Base-by-base conservation (phyloP, 2,329 filamentous ascomycete species). In the Akanthomyces uredinophilus region DNA sequence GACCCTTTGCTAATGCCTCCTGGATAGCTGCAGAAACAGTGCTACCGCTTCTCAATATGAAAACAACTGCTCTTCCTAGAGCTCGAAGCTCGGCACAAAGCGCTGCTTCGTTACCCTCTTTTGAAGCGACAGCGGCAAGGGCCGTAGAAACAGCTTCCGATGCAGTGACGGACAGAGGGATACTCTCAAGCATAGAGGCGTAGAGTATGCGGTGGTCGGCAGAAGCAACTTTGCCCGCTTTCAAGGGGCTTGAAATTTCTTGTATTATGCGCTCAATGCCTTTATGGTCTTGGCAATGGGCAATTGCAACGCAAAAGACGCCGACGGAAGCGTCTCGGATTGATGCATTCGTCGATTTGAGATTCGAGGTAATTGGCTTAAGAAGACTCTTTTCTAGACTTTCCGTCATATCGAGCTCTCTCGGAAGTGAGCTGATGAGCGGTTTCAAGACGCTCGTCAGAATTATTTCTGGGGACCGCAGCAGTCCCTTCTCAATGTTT, bases 401-500 rank as follows among this genome's bases (percentile, higher is more conserved):
- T 43, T 86, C 83, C 10, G 94, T 94, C 20, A 98, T 81, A 69
- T 99, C 94, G 68, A 95, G 82, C 6, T 79, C 78, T 32, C 78
- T 71, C 1, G 92, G 87, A 7, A 99, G 78, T 32, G 91, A 85
- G 10, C 81, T 74, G 63, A 96, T 81, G 51, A 98, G 80, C 14
- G 89, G 86, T 6, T 88, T 84, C 55, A 98, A 78, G 27, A 97
- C 81, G 65, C 92, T 89, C 68, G 89, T 87, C 32, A 98, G 79
- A 16, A 96, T 87, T 49, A 97, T 88, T 75, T 99, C 95, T 1
- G 95, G 96, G 8, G 94, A 89, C 71, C 96, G 85, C 51, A 99
- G 78, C 61, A 99, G 82, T 6, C 90, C 88, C 76, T 96, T 97
- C 71, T 99, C 95, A 16, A 98, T 79, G 0, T 92, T 80, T 10